Percentiles rank a stretch among this genome's conserved stretches.
Evolutionary conservation across 148 eudicot genomes (phyloP).

Genomic region (Nyssa sinensis): DNA sequence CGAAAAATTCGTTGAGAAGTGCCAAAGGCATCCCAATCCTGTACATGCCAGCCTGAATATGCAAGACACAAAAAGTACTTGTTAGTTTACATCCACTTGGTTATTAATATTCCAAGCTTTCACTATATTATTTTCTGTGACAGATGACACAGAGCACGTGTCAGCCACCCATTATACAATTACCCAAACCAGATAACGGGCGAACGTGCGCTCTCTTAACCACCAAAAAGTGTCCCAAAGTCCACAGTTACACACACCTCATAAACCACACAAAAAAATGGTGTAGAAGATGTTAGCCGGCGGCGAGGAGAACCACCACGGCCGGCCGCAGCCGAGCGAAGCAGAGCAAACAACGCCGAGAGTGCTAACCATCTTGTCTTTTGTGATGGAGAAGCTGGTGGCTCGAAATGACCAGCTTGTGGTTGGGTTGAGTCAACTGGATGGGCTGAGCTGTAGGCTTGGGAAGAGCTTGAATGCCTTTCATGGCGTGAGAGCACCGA

Average conservation of each 20-base stretch:
- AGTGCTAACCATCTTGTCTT: slow-evolving; percentile 58
- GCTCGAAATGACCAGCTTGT: slow-evolving; percentile 58
- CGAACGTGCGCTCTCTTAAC: neutral
- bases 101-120: too few relatives aligned
- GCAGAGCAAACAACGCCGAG: slow-evolving; percentile 47
- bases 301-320: slow-evolving; percentile 17
- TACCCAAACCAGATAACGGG: slow-evolving; percentile 21
- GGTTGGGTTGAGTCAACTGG: slow-evolving; percentile 10
- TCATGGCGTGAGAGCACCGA: slow-evolving; percentile 77
- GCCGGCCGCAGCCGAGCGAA: slow-evolving; percentile 24
- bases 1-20: too few relatives aligned
- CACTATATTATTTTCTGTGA: too few relatives aligned
- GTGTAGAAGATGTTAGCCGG: slow-evolving; percentile 29
- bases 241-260: neutral
- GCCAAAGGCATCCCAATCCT: too few relatives aligned
- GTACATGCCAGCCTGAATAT: too few relatives aligned
- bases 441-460: neutral
- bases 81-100: too few relatives aligned
- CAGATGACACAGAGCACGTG: slow-evolving; percentile 13
- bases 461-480: slow-evolving; percentile 68
- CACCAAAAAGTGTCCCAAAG: neutral
- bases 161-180: slow-evolving; percentile 11
- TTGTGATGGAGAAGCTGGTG: slow-evolving; percentile 64
- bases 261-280: slow-evolving; percentile 7
- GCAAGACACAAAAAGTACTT: too few relatives aligned